Evolutionary conservation across 1,284 basidiomycete species (phyloP).

Genomic region (Anthracocystis walkeri): DNA sequence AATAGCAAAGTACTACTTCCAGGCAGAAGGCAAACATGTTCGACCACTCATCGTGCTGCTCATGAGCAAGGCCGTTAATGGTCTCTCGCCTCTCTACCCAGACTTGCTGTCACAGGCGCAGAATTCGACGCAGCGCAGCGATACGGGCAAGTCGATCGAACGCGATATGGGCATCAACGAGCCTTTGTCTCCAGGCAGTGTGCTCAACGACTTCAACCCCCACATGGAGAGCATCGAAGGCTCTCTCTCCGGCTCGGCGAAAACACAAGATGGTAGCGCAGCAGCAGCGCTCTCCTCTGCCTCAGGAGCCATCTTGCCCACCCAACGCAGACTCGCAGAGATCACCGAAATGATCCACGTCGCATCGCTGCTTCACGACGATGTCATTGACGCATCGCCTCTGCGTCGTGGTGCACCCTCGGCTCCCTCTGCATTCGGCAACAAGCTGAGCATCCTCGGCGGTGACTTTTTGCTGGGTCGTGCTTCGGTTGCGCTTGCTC

Average conservation of each 20-base stretch:
- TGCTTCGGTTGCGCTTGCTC: slow-evolving; percentile 85
- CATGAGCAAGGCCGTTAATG: slow-evolving; percentile 91
- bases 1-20: slow-evolving; percentile 93
- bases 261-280: slow-evolving; percentile 10
- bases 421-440: slow-evolving; percentile 90
- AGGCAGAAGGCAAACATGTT: slow-evolving; percentile 80
- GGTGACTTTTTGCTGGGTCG: slow-evolving; percentile 96
- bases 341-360: slow-evolving; percentile 99
- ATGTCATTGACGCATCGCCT: slow-evolving; percentile 87
- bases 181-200: slow-evolving; percentile 78
- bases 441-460: slow-evolving; percentile 92
- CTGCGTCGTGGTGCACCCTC: slow-evolving; percentile 84
- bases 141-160: slow-evolving; percentile 60
- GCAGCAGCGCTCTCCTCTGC: slow-evolving; percentile 23
- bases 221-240: slow-evolving; percentile 52
- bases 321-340: slow-evolving; percentile 90
- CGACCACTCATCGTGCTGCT: slow-evolving; percentile 90
- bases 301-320: slow-evolving; percentile 75
- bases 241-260: slow-evolving; percentile 5
- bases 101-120: slow-evolving; percentile 69
- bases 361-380: slow-evolving; percentile 93
- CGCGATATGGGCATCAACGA: slow-evolving; percentile 73
- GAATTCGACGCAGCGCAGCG: slow-evolving; percentile 59
- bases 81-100: slow-evolving; percentile 74
- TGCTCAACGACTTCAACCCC: slow-evolving; percentile 87